Evolutionary conservation across 1,284 basidiomycete species (phyloP).

Genomic region (Wallemia hederae): DNA sequence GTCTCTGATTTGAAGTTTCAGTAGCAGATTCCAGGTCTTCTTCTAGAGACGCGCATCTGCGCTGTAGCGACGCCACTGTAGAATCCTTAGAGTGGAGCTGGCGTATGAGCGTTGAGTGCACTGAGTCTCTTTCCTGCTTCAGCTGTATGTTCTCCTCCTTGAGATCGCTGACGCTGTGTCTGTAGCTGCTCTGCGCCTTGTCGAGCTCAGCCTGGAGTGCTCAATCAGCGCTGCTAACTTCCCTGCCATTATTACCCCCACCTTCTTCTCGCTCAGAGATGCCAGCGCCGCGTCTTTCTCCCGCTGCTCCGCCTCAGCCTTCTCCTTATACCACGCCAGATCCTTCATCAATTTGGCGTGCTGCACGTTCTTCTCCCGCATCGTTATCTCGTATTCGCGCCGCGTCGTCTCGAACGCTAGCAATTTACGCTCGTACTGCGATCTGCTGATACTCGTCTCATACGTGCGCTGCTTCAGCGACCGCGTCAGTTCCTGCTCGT

Average conservation of each 20-base stretch:
- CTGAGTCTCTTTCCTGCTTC: not conserved
- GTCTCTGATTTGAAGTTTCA: constrained; percentile 11
- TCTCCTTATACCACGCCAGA: constrained; percentile 28
- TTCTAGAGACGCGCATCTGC: constrained; percentile 2
- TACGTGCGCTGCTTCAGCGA: constrained; percentile 22
- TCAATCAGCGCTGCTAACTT: not conserved
- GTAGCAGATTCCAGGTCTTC: constrained; percentile 9
- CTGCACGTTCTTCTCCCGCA: constrained; percentile 27
- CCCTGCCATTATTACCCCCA: not conserved
- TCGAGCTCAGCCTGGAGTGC: not conserved
- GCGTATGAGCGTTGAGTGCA: not conserved
- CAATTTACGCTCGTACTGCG: constrained; percentile 31
- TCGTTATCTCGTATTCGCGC: constrained; percentile 29
- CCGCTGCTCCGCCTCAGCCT: constrained; percentile 27
- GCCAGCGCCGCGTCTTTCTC: not conserved
- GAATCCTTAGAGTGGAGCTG: not conserved
- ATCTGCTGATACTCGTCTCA: constrained; percentile 26
- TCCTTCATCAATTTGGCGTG: constrained; percentile 34
- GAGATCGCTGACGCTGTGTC: not conserved
- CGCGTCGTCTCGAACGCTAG: constrained; percentile 27
- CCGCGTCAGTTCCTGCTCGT: not conserved
- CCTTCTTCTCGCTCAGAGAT: not conserved
- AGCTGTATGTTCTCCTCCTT: not conserved
- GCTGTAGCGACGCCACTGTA: not conserved
- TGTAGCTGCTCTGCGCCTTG: not conserved